Conservation (phyloP, 2,329 filamentous ascomycete genomes). For the Thelonectria discophora region DNA sequence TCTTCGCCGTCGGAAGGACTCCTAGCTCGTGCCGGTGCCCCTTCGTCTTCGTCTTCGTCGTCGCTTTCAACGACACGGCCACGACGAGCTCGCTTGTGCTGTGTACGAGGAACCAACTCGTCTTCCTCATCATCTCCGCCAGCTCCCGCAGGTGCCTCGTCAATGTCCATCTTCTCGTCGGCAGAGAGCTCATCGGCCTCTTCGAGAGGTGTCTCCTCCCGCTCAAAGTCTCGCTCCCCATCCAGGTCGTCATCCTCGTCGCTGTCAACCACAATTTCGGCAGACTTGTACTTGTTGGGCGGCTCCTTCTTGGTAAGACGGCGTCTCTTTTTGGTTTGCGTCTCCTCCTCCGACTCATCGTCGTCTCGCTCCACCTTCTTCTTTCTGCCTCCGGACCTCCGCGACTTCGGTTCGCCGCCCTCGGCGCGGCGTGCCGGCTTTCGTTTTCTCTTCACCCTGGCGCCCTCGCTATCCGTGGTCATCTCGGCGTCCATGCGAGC, state of each 20-base stretch:
- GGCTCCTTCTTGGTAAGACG: slow-evolving; percentile 60
- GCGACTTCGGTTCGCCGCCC: slow-evolving; percentile 54
- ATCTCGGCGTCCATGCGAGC: slow-evolving; percentile 71
- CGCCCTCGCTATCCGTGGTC: slow-evolving; percentile 83
- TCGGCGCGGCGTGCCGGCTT: slow-evolving; percentile 54
- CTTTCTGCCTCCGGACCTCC: slow-evolving; percentile 56
- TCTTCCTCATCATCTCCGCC: slow-evolving; percentile 60
- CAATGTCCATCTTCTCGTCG: slow-evolving; percentile 62
- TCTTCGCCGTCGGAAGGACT: slow-evolving; percentile 34
- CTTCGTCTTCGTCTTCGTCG: slow-evolving; percentile 56
- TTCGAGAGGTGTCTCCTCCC: slow-evolving; percentile 48
- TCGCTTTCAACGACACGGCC: slow-evolving; percentile 65
- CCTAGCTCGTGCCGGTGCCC: slow-evolving; percentile 31
- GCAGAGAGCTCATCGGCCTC: slow-evolving; percentile 49
- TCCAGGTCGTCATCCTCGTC: slow-evolving; percentile 63
- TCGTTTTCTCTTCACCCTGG: slow-evolving; percentile 82
- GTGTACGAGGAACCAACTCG: slow-evolving; percentile 53
- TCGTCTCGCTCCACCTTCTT: slow-evolving; percentile 53
- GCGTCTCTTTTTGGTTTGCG: slow-evolving; percentile 69
- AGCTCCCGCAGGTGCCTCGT: slow-evolving; percentile 49
- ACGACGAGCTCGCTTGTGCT: slow-evolving; percentile 58
- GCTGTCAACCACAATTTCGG: slow-evolving; percentile 83
- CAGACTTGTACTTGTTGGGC: slow-evolving; percentile 80
- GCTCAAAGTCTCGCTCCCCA: slow-evolving; percentile 54
- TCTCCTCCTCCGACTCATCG: slow-evolving; percentile 55